Conservation (phyloP, 208 protist species). For the Leishmania mexicana region DNA sequence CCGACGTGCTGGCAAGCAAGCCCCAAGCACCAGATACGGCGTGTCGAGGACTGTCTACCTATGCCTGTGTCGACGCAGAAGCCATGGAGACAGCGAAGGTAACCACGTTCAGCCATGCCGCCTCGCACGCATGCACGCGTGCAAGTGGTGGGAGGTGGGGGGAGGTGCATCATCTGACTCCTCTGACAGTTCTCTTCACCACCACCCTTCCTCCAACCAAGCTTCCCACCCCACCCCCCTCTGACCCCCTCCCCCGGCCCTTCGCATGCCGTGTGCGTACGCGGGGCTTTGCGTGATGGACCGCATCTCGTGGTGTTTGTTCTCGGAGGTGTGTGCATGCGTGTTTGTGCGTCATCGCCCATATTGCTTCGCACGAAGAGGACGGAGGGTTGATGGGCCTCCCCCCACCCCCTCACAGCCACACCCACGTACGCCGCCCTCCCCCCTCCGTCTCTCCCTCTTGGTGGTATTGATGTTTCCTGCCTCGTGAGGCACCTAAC, state of each 20-base stretch:
- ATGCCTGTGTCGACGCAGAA: neutral
- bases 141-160: neutral
- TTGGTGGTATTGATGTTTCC: conserved; percentile 1
- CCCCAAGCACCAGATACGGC: neutral
- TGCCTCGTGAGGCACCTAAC: conserved; percentile 1
- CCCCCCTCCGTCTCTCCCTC: conserved; percentile 2
- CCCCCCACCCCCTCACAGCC: neutral
- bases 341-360: neutral
- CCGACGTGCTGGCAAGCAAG: neutral
- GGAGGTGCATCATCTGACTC: neutral
- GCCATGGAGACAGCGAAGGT: neutral
- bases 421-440: neutral
- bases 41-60: neutral
- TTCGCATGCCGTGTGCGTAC: neutral
- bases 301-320: neutral
- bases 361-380: neutral
- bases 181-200: neutral
- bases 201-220: neutral
- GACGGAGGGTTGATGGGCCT: neutral
- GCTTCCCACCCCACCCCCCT: neutral
- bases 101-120: neutral
- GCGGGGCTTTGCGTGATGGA: neutral
- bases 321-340: neutral
- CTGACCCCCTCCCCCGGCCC: neutral
- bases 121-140: neutral